These are phyloP conservation scores for Entomortierella chlamydospora DNA, from an alignment of 192 early-diverging fungal species.

Conservation along the genomic window DNA sequence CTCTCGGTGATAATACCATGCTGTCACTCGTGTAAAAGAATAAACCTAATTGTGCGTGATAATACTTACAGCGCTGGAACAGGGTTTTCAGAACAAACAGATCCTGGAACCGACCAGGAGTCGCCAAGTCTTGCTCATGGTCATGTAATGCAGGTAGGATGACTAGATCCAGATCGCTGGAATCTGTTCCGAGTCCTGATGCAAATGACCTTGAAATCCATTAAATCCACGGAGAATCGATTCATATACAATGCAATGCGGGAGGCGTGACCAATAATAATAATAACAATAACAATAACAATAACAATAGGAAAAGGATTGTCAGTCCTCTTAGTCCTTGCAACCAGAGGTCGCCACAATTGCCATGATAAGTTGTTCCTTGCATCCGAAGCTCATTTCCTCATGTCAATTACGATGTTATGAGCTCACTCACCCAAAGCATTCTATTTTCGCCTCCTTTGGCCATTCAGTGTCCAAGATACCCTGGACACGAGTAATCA, in stretches of 20 bases:
- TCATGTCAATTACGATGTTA: too few relatives aligned
- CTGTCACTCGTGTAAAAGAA: too few relatives aligned
- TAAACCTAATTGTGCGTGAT: too few relatives aligned
- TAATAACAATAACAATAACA: neutral
- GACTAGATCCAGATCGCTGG: conserved; percentile 44
- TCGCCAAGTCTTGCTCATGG: conserved; percentile 27
- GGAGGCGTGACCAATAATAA: too few relatives aligned
- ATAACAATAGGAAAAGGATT: neutral
- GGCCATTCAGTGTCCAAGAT: conserved; percentile 53
- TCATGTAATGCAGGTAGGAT: conserved; percentile 46
- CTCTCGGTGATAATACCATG: too few relatives aligned
- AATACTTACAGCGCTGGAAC: conserved; percentile 50
- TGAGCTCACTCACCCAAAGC: conserved; percentile 41
- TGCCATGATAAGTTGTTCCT: too few relatives aligned
- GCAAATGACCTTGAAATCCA: conserved; percentile 38
- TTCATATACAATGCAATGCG: too few relatives aligned
- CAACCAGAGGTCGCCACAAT: too few relatives aligned
- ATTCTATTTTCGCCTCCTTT: conserved; percentile 46
- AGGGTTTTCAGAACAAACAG: conserved; percentile 48
- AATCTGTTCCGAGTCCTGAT: conserved; percentile 48
- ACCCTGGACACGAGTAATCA: conserved; percentile 45
- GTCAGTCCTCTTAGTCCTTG: too few relatives aligned
- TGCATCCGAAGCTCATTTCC: too few relatives aligned
- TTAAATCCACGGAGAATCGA: too few relatives aligned
- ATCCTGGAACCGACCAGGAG: conserved; percentile 39